Percentiles rank a stretch among this genome's conserved stretches.
Conservation (phyloP, 139 green algal genomes). For the Ettlia oleoabundans region DNA sequence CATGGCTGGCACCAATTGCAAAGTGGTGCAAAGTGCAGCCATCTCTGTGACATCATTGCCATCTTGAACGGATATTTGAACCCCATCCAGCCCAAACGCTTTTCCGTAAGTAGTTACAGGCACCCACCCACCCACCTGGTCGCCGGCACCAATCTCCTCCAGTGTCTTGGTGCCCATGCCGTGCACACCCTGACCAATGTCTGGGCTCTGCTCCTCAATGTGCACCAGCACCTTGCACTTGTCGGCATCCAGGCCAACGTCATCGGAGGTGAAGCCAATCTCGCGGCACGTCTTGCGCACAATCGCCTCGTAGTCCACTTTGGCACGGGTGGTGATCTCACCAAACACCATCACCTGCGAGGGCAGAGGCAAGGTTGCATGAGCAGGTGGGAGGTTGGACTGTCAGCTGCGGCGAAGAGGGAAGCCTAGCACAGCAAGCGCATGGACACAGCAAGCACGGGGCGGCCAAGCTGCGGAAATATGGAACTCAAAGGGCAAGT, state of each 20-base stretch:
- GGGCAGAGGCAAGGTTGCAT: background rate
- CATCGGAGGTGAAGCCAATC: constrained; percentile 95
- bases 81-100: background rate
- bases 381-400: background rate
- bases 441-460: background rate
- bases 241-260: constrained; percentile 95
- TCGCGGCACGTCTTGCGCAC: constrained; percentile 80
- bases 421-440: background rate
- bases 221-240: constrained; percentile 99
- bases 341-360: constrained; percentile 97
- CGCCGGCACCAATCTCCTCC: constrained; percentile 97
- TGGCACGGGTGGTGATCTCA: constrained; percentile 99
- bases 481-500: too few species aligned
- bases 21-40: too few species aligned
- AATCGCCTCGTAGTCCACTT: constrained; percentile 98
- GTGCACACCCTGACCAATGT: constrained; percentile 98
- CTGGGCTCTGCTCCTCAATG: constrained; percentile 99
- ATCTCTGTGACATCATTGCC: too few species aligned
- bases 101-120: background rate
- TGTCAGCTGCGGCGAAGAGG: too few species aligned
- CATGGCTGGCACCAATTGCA: too few species aligned
- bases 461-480: too few species aligned
- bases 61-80: too few species aligned
- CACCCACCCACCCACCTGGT: constrained; percentile 71
- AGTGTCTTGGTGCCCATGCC: constrained; percentile 99